Evolutionary conservation across 2,329 filamentous ascomycete species (phyloP), one percentile per base, ranked within the genome.

Genomic region (Aureobasidium namibiae): DNA sequence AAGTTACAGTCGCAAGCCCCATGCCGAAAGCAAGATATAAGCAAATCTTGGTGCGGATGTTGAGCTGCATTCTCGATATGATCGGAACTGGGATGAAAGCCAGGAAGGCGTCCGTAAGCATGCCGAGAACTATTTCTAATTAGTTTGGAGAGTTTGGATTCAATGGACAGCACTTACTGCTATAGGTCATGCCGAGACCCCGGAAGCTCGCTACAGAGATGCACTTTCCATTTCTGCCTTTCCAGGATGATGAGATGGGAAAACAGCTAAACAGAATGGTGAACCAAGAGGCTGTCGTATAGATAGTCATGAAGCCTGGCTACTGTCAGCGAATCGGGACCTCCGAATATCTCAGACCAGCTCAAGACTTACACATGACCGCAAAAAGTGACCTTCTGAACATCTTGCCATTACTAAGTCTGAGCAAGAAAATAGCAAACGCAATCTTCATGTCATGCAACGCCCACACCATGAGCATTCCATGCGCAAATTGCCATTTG

Each of bases 261-360:
- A 72, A 57, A 61, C 79, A 81, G 56, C 76, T 72, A 63, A 80
- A 78, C 16, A 80, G 72, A 42, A 80, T 65, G 2, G 78, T 78
- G n/a, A 73, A 68, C 4, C 70, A 66, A 63, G 76, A 78, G 10
- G 72, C 69, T 5, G 79, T 58, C 1, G 72, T 74, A 50, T 80
- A 74, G 11, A 70, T 61, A 4, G 73, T 60, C 31, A 80, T 67
- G 63, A 80, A 78, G 0, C 65, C 73, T 77, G 38, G 9, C 6
- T 29, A 34, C 1, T 42, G 24, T 59, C 44, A 63, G 69, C 61
- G 66, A 63, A 56, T n/a, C 31, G 4, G 1, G 46, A 16, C 31
- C 14, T 16, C 16, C 5, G 21, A 42, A 39, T 23, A 16, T 38
- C 7, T 14, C 9, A 42, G 42, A 38, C 14, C 23, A 18, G 7